phyloP scores from a whole-genome alignment of 176 grass and related monocot genomes.

The Carex scoparia region DNA sequence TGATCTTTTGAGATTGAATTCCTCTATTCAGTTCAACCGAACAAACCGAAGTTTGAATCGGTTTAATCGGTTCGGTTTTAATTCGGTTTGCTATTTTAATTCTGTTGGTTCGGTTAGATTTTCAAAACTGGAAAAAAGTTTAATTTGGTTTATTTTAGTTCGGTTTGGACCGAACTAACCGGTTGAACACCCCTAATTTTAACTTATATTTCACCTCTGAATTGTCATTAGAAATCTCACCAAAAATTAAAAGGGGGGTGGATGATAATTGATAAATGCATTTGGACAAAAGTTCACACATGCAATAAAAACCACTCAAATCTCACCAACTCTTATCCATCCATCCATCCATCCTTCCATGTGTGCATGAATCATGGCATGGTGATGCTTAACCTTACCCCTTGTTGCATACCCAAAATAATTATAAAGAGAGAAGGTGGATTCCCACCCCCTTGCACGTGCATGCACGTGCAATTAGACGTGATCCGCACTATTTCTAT shows the following conservation, averaged over 20 bases:
- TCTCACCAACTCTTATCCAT: constrained; percentile 29
- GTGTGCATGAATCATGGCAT: constrained; percentile 13
- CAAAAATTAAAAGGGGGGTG: not conserved
- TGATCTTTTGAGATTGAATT: too few species aligned
- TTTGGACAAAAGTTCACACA: constrained; percentile 3
- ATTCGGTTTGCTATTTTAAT: too few species aligned
- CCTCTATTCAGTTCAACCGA: too few species aligned
- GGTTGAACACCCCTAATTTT: not conserved
- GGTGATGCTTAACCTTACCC: constrained; percentile 23
- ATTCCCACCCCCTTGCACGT: constrained; percentile 51
- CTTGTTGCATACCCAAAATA: constrained; percentile 10
- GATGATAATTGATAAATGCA: not conserved
- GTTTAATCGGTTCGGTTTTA: too few species aligned
- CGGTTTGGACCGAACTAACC: too few species aligned
- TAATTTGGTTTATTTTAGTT: too few species aligned
- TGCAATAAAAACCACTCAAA: constrained; percentile 30
- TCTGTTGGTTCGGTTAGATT: too few species aligned
- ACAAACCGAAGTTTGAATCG: too few species aligned
- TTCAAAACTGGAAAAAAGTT: too few species aligned
- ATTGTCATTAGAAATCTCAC: not conserved
- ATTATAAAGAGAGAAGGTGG: constrained; percentile 31
- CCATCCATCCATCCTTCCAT: not conserved
- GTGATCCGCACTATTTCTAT: constrained; percentile 44
- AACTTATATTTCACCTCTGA: not conserved
- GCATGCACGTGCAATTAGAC: constrained; percentile 37